These are phyloP conservation scores for Diaporthe caulivora DNA, from an alignment of 2,329 filamentous ascomycete genomes.

Conservation along the genomic window DNA sequence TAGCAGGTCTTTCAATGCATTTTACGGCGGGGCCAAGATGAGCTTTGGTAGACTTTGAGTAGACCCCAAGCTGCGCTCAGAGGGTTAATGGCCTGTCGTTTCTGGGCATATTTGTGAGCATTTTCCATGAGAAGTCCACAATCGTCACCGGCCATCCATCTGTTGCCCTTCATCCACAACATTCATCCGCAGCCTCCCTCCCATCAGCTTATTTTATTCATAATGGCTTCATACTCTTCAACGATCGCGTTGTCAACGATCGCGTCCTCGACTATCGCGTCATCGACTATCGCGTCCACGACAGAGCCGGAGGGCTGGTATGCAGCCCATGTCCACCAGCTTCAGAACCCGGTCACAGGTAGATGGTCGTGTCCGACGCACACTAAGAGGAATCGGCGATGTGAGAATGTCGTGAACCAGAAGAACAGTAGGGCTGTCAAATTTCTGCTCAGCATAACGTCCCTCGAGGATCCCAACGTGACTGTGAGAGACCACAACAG, in stretches of 20 bases:
- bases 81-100: neutral
- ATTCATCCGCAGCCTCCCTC: neutral
- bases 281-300: neutral
- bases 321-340: neutral
- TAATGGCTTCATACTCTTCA: neutral
- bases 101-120: neutral
- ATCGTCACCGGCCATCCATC: neutral
- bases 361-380: neutral
- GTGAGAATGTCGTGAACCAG: conserved; percentile 5
- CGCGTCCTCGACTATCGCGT: too few relatives aligned
- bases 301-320: neutral
- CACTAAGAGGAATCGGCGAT: neutral
- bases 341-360: neutral
- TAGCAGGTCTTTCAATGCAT: neutral
- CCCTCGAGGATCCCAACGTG: neutral
- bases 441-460: neutral
- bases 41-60: too few relatives aligned
- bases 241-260: neutral
- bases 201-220: too few relatives aligned
- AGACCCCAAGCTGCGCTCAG: too few relatives aligned
- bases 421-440: neutral
- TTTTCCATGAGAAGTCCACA: neutral
- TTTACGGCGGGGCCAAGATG: neutral
- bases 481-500: neutral
- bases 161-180: too few relatives aligned